Conservation (phyloP, 306 rosid species). For the Ormosia semicastrata region DNA sequence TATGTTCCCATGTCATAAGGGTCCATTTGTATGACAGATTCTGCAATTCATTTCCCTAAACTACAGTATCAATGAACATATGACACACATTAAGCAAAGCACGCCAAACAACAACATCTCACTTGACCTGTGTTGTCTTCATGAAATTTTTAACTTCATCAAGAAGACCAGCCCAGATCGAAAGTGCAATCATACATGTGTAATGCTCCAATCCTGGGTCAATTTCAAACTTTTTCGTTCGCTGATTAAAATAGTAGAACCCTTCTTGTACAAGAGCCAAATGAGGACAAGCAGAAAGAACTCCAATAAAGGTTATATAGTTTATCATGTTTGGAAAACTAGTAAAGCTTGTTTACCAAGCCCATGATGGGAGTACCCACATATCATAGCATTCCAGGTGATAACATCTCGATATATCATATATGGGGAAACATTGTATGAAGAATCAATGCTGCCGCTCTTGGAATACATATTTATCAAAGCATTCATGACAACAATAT, state of each 20-base stretch:
- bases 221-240: conserved; percentile 46
- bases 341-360: conserved; percentile 61
- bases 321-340: conserved; percentile 54
- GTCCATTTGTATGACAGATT: conserved; percentile 61
- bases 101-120: conserved; percentile 83
- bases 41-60: conserved; percentile 62
- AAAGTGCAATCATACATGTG: conserved; percentile 67
- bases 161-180: conserved; percentile 64
- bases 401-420: conserved; percentile 38
- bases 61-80: conserved; percentile 59
- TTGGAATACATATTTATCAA: conserved; percentile 72
- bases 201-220: conserved; percentile 79
- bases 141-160: conserved; percentile 64
- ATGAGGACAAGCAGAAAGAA: conserved; percentile 63
- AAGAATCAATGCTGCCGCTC: conserved; percentile 58
- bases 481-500: conserved; percentile 50
- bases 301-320: conserved; percentile 51
- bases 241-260: conserved; percentile 44
- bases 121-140: conserved; percentile 58
- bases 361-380: conserved; percentile 66
- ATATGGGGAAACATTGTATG: conserved; percentile 42
- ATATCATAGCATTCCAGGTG: conserved; percentile 65
- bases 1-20: conserved; percentile 77
- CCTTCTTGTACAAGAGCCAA: conserved; percentile 55
- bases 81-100: conserved; percentile 78